Evolutionary conservation across 257 asterid genomes (phyloP).

Genomic region (Knoxia roxburghii): DNA sequence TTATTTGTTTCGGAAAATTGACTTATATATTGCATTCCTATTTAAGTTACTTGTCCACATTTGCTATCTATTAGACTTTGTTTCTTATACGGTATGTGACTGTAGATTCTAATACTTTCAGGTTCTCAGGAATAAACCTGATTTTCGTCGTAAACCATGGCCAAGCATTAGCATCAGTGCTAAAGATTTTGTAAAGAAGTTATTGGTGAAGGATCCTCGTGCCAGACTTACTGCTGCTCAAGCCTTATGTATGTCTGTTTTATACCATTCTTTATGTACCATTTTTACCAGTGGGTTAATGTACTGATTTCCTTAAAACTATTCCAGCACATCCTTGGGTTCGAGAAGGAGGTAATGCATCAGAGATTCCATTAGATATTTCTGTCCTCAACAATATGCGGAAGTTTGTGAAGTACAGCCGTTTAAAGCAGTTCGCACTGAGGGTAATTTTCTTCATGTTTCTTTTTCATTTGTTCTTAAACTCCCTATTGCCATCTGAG

Average conservation of each 20-base stretch:
- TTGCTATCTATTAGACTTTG: neutral
- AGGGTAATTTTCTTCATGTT: conserved; percentile 45
- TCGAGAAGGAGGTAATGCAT: conserved; percentile 97
- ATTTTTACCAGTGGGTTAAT: neutral
- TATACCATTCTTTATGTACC: neutral
- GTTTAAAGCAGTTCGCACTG: conserved; percentile 92
- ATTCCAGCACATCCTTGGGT: conserved; percentile 97
- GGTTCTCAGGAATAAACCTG: conserved; percentile 96
- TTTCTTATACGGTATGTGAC: neutral
- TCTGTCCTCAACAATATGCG: conserved; percentile 90
- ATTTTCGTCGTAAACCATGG: conserved; percentile 98
- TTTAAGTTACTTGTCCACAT: neutral
- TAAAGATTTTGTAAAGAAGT: conserved; percentile 91
- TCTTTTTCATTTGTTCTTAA: neutral
- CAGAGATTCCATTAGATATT: conserved; percentile 95
- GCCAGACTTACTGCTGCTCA: conserved; percentile 99
- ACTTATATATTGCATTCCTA: neutral
- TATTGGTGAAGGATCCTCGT: conserved; percentile 85
- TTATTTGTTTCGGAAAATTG: neutral
- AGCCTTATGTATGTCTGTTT: conserved; percentile 69
- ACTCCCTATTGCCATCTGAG: neutral
- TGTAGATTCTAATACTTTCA: conserved; percentile 17
- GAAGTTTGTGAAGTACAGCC: conserved; percentile 83
- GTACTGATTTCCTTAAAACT: conserved; percentile 13
- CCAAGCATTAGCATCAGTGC: conserved; percentile 81